A percentile compares a stretch with the other conserved stretches of the same genome.
phyloP scores from a whole-genome alignment of 2,329 filamentous ascomycete species.

The Onygenales sp. region DNA sequence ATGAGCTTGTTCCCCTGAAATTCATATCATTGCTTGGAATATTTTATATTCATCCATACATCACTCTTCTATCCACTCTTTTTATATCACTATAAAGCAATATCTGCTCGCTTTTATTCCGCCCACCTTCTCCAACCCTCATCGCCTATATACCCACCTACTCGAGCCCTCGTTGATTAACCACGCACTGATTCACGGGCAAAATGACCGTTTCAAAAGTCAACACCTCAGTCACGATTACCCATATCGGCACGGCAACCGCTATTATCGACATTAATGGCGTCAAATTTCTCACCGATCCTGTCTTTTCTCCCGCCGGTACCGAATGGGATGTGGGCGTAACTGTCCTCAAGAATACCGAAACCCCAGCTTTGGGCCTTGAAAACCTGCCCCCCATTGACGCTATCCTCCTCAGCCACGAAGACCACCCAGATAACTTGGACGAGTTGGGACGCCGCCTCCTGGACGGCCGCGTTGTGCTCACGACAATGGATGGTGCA shows the following conservation, averaged over 20 bases:
- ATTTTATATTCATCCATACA: no score
- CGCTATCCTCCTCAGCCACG: constrained; percentile 42
- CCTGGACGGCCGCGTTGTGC: constrained; percentile 37
- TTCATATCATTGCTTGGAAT: no score
- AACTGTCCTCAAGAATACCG: constrained; percentile 20
- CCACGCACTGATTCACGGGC: no score
- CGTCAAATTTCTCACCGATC: constrained; percentile 37
- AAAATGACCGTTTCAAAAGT: not conserved
- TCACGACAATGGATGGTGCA: constrained; percentile 39
- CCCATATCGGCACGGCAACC: constrained; percentile 41
- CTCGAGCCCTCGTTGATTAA: no score
- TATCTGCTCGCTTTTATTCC: no score
- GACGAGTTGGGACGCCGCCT: constrained; percentile 38
- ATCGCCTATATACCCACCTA: no score
- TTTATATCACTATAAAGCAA: no score
- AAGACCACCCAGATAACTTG: constrained; percentile 43
- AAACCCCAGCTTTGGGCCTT: constrained; percentile 28
- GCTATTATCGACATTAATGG: constrained; percentile 38
- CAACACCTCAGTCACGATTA: constrained; percentile 23
- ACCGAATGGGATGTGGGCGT: constrained; percentile 23
- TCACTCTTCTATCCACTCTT: no score
- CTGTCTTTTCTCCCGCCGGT: constrained; percentile 36
- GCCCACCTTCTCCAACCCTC: no score
- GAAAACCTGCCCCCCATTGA: constrained; percentile 37
- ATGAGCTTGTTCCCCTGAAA: no score